These are phyloP conservation scores for Phytophthora sansomeana DNA, from an alignment of 352 stramenopile species.

Conservation along the genomic window DNA sequence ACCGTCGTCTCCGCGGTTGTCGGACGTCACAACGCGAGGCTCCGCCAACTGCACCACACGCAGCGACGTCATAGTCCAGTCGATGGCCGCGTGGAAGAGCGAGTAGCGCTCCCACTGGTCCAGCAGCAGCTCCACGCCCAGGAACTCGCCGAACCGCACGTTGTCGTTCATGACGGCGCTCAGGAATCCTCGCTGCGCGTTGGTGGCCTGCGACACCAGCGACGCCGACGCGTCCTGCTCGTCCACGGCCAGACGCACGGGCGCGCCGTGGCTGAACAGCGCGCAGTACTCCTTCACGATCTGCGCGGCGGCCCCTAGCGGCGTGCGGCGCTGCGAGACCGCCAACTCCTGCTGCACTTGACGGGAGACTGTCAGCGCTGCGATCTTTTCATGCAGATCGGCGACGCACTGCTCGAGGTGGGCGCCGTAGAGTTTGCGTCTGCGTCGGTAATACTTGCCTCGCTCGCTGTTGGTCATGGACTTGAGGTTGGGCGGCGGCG, in stretches of 20 bases:
- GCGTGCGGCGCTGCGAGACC: too few relatives aligned
- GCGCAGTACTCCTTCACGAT: conserved; percentile 56
- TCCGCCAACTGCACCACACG: too few relatives aligned
- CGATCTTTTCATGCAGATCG: too few relatives aligned
- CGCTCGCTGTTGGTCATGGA: conserved; percentile 69
- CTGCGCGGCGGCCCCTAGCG: conserved; percentile 22
- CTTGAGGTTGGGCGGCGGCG: conserved; percentile 38
- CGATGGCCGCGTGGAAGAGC: conserved; percentile 57
- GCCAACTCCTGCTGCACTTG: too few relatives aligned
- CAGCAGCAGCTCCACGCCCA: conserved; percentile 49
- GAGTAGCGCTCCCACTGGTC: conserved; percentile 78
- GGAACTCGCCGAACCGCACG: conserved; percentile 53
- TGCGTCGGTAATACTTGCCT: conserved; percentile 60
- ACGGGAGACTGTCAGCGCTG: too few relatives aligned
- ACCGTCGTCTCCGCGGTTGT: too few relatives aligned
- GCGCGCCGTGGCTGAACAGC: conserved; percentile 53
- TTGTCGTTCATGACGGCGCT: conserved; percentile 44
- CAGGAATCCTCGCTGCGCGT: conserved; percentile 42
- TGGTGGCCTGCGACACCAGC: conserved; percentile 22
- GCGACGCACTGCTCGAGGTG: too few relatives aligned
- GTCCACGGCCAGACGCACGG: conserved; percentile 45
- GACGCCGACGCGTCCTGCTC: conserved; percentile 16
- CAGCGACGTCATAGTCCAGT: conserved; percentile 61
- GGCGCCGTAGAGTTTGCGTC: conserved; percentile 54
- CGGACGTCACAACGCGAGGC: too few relatives aligned